phyloP scores from a whole-genome alignment of 208 protist species.

The Angomonas desouzai region DNA sequence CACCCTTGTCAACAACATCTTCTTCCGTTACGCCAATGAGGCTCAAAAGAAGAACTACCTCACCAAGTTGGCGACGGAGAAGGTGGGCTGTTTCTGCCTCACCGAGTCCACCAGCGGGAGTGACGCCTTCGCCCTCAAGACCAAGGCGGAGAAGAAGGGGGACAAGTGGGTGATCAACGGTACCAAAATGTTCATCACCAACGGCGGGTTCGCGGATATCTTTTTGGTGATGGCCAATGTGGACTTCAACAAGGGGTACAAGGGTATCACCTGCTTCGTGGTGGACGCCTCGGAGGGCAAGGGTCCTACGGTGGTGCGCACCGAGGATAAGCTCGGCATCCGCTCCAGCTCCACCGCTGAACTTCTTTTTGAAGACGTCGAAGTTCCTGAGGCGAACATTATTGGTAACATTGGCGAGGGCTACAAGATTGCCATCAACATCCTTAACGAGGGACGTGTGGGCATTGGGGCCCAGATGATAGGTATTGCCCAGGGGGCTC shows the following conservation, averaged over 20 bases:
- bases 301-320: constrained; percentile 90
- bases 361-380: constrained; percentile 89
- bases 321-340: constrained; percentile 95
- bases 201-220: constrained; percentile 84
- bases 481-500: constrained; percentile 83
- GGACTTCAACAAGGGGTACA: constrained; percentile 84
- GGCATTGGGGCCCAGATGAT: constrained; percentile 95
- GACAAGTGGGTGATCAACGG: constrained; percentile 92
- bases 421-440: constrained; percentile 94
- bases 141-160: constrained; percentile 70
- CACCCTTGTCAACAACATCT: constrained; percentile 88
- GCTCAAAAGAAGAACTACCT: constrained; percentile 85
- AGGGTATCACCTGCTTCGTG: constrained; percentile 96
- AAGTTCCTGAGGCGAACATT: constrained; percentile 66
- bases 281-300: constrained; percentile 79
- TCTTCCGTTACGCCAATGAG: constrained; percentile 77
- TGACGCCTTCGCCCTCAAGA: constrained; percentile 92
- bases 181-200: constrained; percentile 94
- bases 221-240: constrained; percentile 94
- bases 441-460: constrained; percentile 94
- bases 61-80: constrained; percentile 76
- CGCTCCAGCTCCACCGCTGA: constrained; percentile 94
- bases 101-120: constrained; percentile 79
- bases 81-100: constrained; percentile 90
- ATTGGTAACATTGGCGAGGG: constrained; percentile 90